Evolutionary conservation across 2,329 filamentous ascomycete species (phyloP).

Genomic region (Botryotinia calthae): DNA sequence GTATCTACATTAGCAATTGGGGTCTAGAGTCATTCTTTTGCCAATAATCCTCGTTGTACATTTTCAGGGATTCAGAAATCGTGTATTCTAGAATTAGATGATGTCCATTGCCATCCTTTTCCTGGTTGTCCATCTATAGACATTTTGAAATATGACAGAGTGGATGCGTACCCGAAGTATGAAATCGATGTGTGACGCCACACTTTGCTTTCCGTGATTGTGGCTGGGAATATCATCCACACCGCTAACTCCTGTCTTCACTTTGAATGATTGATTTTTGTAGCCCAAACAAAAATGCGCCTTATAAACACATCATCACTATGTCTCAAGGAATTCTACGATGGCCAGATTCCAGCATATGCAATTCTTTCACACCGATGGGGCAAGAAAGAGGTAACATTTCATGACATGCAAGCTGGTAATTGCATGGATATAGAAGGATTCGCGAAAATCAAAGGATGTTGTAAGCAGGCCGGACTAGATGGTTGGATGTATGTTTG

Average conservation of each 20-base stretch:
- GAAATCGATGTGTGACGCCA: not conserved
- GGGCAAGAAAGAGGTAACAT: slow-evolving; percentile 39
- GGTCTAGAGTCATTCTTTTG: no score
- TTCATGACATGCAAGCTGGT: slow-evolving; percentile 27
- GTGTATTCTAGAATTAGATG: not conserved
- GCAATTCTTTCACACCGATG: slow-evolving; percentile 44
- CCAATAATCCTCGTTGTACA: no score
- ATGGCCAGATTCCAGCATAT: slow-evolving; percentile 23
- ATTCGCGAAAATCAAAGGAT: not conserved
- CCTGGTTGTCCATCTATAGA: not conserved
- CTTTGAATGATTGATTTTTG: not conserved
- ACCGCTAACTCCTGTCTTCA: not conserved
- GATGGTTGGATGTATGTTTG: not conserved
- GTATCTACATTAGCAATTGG: not conserved
- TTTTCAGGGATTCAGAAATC: no score
- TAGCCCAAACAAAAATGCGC: not conserved
- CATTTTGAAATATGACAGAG: not conserved
- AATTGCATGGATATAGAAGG: not conserved
- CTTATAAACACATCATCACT: not conserved
- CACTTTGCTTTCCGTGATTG: not conserved
- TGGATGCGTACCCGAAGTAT: no score
- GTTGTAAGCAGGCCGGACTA: not conserved
- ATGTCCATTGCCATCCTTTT: not conserved
- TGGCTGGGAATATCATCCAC: not conserved
- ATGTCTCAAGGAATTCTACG: not conserved